Evolutionary conservation across 495 filamentous ascomycete species (phyloP), one percentile per base, ranked within the genome.

Genomic region (Gamarada debralockiae): DNA sequence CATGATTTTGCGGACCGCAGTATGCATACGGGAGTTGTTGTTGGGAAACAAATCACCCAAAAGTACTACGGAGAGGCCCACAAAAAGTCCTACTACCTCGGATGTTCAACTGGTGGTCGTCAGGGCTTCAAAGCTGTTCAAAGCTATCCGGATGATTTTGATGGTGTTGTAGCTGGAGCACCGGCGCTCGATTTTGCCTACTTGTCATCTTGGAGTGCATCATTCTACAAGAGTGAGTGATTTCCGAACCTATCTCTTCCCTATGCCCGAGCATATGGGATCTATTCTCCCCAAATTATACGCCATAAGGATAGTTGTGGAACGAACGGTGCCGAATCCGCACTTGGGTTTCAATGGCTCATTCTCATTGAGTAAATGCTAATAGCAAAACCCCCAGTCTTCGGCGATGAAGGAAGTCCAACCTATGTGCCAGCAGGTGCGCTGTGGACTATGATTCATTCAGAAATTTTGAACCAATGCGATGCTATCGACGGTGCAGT

Each of bases 161-260:
- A 90, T 63, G 86, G 86, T 17, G 77, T 84, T 1, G 67, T 90
- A 12, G 77, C 79, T 24, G 83, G 83, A 6, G 73, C 81, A 4
- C 77, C 73, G 39, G 39, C 39, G 14, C 1, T 42, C 20, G 39
- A 20, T 14, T 42, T 42, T 18, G 10, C 20, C 10, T 14, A 17
- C 18, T 22, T 79, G 3, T 76, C 77, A 47, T 70, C 69, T 1
- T 80, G 73, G 76, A 70, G 65, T 33, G 60, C 67, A 9, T 66
- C 63, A 3, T 60, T 56, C 17, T 67, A 61, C 48, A 69, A 70
- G 41, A n/a, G n/a, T n/a, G n/a, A n/a, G n/a, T n/a, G n/a, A n/a
- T n/a, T n/a, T n/a, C n/a, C n/a, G n/a, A n/a, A n/a, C n/a, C n/a
- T n/a, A n/a, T n/a, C n/a, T n/a, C n/a, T n/a, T n/a, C n/a, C n/a